Evolutionary conservation across 1,284 basidiomycete species (phyloP), one percentile per base, ranked within the genome.

Genomic region (Puccinia brachypodii): DNA sequence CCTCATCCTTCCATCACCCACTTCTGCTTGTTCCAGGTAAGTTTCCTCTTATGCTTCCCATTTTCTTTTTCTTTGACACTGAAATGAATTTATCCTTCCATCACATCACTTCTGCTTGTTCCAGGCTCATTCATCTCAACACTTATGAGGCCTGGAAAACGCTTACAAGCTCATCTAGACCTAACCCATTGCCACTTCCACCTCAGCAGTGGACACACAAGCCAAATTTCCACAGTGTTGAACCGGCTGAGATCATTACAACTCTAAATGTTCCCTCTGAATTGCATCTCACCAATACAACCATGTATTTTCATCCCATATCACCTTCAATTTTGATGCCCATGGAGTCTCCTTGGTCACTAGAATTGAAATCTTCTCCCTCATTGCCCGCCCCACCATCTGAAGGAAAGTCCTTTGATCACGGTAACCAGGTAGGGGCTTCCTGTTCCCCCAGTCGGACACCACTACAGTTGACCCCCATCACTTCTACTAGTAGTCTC

Each of bases 291-390:
- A 31, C 38, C 19, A 36, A 40, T 40, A 42, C 68, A 36, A 58
- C 53, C 38, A 72, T 80, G 47, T 80, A 80, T 42, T 80, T 80
- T n/a, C 77, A 68, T 47, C 77, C 77, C 19, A 71, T 80, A 31
- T 80, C 77, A n/a, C 77, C 77, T 28, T 80, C 77, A 8, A 58
- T 80, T 16, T 56, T 80, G 38, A 80, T 80, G 68, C 53, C 28
- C 47, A 33, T 53, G 42, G 44, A 69, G 25, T 38, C 36, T 60
- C 38, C 50, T 72, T 38, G 50, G n/a, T 72, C 50, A 40, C 50
- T 38, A 3, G 16, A 38, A 16, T 72, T 68, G 40, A 44, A 33
- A 11, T 33, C 31, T n/a, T 40, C 77, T 6, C 68, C 36, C 53
- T 80, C 56, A 47, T 62, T 64, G 31, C 60, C 44, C 36, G 60